A percentile compares a stretch with the other conserved stretches of the same genome.
These are phyloP conservation scores for Allomyces macrogynus DNA, from an alignment of 192 early-diverging fungal genomes.

Conservation along the genomic window DNA sequence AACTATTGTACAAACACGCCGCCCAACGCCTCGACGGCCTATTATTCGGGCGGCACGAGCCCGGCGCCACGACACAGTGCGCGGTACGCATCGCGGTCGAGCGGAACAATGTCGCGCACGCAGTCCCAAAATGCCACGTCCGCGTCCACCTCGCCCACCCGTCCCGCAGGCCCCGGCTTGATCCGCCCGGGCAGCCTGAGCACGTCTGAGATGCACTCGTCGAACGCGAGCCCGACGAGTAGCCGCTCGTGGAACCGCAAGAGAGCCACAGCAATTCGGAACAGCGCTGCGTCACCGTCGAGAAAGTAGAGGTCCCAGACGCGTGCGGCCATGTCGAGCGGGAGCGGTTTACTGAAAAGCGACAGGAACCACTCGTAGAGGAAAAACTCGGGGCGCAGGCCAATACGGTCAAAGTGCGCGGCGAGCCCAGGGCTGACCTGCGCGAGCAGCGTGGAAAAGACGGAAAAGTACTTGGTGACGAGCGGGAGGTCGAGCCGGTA, in stretches of 20 bases:
- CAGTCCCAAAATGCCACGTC: too few relatives aligned
- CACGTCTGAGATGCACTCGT: neutral
- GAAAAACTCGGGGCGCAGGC: neutral
- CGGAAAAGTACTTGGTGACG: neutral
- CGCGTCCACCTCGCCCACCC: neutral
- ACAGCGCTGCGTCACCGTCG: neutral
- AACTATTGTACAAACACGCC: too few relatives aligned
- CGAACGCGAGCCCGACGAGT: neutral
- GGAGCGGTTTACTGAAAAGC: neutral
- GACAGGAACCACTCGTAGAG: neutral
- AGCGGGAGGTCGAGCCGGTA: neutral
- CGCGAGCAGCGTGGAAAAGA: neutral
- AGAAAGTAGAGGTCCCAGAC: neutral
- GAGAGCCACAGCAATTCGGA: neutral
- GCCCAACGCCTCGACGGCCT: too few relatives aligned
- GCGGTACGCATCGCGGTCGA: neutral
- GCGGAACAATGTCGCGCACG: neutral
- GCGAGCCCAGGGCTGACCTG: neutral
- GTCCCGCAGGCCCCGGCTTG: neutral
- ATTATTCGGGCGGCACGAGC: too few relatives aligned
- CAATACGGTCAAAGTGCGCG: neutral
- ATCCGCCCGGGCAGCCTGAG: neutral
- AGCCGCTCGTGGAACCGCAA: neutral
- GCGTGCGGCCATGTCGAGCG: neutral
- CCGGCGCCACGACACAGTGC: neutral